A percentile compares a stretch with the other conserved stretches of the same genome.
Conservation (phyloP, 306 rosid species). For the Prinsepia uniflora region DNA sequence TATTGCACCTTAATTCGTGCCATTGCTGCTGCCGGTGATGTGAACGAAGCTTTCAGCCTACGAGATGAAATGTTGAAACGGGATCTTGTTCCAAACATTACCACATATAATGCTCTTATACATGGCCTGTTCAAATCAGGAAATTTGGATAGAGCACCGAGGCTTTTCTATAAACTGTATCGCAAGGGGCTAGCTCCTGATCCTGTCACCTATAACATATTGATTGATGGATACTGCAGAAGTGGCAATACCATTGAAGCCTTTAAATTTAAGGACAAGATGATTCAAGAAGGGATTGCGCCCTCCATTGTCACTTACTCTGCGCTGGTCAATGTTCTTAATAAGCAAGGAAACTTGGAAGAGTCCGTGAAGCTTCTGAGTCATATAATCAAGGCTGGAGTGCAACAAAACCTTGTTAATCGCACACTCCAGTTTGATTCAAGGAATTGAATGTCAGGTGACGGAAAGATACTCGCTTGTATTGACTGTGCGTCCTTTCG, state of each 20-base stretch:
- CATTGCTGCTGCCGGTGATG: constrained; percentile 52
- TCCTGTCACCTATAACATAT: constrained; percentile 60
- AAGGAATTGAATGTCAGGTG: background rate
- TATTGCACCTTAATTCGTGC: constrained; percentile 76
- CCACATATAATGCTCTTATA: constrained; percentile 64
- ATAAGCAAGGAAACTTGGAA: constrained; percentile 29
- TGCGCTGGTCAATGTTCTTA: constrained; percentile 37
- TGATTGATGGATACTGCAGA: constrained; percentile 53
- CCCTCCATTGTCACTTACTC: constrained; percentile 37
- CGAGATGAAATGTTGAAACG: constrained; percentile 66
- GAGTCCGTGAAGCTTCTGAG: constrained; percentile 24
- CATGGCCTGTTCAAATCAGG: constrained; percentile 74
- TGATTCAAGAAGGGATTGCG: constrained; percentile 53
- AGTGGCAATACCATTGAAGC: constrained; percentile 63
- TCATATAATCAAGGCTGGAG: constrained; percentile 33
- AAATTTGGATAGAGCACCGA: constrained; percentile 61
- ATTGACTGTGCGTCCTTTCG: no score
- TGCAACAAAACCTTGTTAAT: constrained; percentile 23
- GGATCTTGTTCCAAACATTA: constrained; percentile 68
- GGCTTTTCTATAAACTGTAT: constrained; percentile 66
- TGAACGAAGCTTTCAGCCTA: constrained; percentile 68
- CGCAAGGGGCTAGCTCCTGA: constrained; percentile 68
- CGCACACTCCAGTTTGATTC: constrained; percentile 19
- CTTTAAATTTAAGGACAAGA: constrained; percentile 55
- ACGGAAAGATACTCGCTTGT: background rate